Evolutionary conservation across 2,329 filamentous ascomycete species (phyloP).

Genomic region (Diplodia sapinea): DNA sequence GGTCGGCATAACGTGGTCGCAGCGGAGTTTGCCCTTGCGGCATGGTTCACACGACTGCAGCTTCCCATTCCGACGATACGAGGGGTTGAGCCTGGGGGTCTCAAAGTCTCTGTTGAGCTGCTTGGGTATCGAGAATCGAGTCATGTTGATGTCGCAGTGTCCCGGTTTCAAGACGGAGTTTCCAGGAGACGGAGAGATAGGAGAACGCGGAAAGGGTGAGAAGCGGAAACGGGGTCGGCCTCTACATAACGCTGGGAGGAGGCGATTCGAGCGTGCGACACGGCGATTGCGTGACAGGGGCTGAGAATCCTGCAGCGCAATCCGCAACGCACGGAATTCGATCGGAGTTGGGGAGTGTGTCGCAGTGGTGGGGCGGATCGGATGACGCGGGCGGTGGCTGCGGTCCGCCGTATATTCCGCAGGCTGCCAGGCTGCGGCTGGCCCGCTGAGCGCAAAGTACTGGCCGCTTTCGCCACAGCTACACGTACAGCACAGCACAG

Average conservation of each 20-base stretch:
- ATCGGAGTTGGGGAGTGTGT: constrained; percentile 15
- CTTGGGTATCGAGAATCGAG: constrained; percentile 21
- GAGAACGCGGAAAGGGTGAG: background rate
- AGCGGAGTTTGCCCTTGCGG: constrained; percentile 33
- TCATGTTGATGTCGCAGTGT: constrained; percentile 2
- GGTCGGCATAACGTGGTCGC: constrained; percentile 44
- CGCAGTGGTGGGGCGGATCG: background rate
- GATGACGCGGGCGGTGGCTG: background rate
- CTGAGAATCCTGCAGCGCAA: background rate
- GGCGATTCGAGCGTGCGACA: background rate
- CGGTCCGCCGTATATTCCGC: constrained; percentile 15
- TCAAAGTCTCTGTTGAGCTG: constrained; percentile 4
- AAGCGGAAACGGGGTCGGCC: background rate
- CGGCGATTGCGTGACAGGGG: background rate
- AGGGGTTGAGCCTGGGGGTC: constrained; percentile 18
- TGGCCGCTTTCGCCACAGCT: constrained; percentile 1
- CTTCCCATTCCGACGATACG: constrained; percentile 46
- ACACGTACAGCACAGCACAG: too few species aligned
- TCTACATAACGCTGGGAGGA: background rate
- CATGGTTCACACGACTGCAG: constrained; percentile 48
- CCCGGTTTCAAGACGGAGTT: constrained; percentile 4
- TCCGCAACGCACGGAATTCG: constrained; percentile 1
- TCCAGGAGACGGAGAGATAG: background rate
- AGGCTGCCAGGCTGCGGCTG: background rate
- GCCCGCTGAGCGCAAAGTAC: background rate